These are phyloP conservation scores for Batrachochytrium dendrobatidis DNA, from an alignment of 371 early-diverging fungal genomes.

Conservation along the genomic window DNA sequence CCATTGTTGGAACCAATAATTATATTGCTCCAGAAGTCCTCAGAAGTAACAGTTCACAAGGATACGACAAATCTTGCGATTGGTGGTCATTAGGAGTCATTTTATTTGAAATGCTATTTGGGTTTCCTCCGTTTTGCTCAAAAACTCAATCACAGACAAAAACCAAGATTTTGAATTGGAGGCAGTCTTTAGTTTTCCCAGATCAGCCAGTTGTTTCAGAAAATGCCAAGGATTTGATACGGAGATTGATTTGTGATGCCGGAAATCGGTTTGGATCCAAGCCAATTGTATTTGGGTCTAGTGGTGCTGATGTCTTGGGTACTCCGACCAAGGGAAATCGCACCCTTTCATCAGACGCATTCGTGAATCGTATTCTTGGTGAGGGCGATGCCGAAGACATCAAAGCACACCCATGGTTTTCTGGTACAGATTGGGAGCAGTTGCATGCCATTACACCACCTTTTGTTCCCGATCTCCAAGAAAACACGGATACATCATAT, in stretches of 20 bases:
- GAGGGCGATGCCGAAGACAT: constrained; percentile 36
- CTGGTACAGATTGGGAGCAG: constrained; percentile 81
- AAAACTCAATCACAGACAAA: constrained; percentile 48
- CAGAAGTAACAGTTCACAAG: constrained; percentile 42
- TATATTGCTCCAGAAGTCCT: constrained; percentile 76
- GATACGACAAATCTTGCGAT: constrained; percentile 60
- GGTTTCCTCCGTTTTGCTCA: constrained; percentile 45
- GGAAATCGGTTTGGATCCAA: constrained; percentile 31
- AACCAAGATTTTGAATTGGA: constrained; percentile 55
- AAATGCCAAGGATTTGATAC: constrained; percentile 48
- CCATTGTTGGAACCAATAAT: constrained; percentile 80
- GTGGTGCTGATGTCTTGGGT: not conserved
- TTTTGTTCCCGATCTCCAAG: constrained; percentile 40
- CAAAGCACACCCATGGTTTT: constrained; percentile 90
- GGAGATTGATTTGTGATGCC: constrained; percentile 43
- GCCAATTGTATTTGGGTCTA: not conserved
- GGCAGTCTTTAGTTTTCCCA: constrained; percentile 44
- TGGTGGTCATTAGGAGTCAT: constrained; percentile 71
- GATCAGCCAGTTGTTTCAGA: constrained; percentile 37
- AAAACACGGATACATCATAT: constrained; percentile 45
- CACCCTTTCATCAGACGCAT: not conserved
- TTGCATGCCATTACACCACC: constrained; percentile 47
- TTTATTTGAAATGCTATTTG: constrained; percentile 64
- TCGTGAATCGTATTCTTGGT: not conserved
- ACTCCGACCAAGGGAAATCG: not conserved